Evolutionary conservation across 306 rosid species (phyloP), one percentile per base, ranked within the genome.

Genomic region (Fragaria iinumae): DNA sequence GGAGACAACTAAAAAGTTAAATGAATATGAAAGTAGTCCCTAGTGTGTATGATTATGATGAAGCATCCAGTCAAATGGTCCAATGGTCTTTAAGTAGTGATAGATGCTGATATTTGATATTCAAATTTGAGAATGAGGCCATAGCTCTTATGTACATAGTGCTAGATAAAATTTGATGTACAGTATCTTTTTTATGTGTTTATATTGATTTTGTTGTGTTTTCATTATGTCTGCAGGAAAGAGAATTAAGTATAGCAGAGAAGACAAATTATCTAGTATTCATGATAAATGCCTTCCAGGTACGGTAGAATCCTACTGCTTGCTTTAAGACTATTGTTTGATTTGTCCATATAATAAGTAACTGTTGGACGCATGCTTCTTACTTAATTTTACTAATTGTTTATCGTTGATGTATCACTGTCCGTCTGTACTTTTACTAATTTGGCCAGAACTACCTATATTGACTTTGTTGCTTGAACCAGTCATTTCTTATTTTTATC

Each of bases 211-310:
- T 65, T 79, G 47, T 53, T 76, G 59, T 75, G 56, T 77, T 75
- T 77, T 67, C 52, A 72, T 70, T 82, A 66, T 76, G 69, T 80
- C 66, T 83, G 89, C 60, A 95, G 99, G 99, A 97, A 84, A 88
- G 93, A 76, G 97, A 95, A 67, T 76, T 89, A 69, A 87, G 87
- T 76, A 87, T 92, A 47, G 95, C 97, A 1, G 99, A 92, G 89
- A 95, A 92, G 92, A 90, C 97, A 43, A 92, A 90, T 84, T 95
- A 92, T 87, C 81, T 95, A 80, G 93, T 95, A 80, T 95, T 95
- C 90, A 95, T 95, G 96, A 90, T 95, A 68, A 95, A 95, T 81
- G 91, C 92, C 41, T 95, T 95, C 83, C 97, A 95, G 97, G 97
- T 95, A 92, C 73, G 75, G 55, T 78, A 71, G 39, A 64, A 69